Percentiles rank a stretch among this genome's conserved stretches.
Evolutionary conservation across 495 filamentous ascomycete species (phyloP).

Genomic region (Penicillium longicatenatum): DNA sequence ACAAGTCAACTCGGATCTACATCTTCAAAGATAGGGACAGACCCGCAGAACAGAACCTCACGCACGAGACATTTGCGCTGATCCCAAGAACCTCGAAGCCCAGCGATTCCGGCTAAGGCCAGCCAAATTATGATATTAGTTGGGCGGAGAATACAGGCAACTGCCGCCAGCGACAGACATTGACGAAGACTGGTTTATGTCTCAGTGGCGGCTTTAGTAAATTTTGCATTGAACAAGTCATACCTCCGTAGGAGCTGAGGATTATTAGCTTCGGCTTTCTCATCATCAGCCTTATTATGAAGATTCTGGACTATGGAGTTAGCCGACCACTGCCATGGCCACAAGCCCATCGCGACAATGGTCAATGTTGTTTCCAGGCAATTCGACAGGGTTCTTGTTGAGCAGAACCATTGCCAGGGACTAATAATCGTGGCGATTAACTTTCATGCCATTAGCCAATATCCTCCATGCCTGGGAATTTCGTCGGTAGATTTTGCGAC

Average conservation of each 20-base stretch:
- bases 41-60: slow-evolving; percentile 70
- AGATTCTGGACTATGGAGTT: slow-evolving; percentile 5
- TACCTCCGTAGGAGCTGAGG: slow-evolving; percentile 14
- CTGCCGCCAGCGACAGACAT: slow-evolving; percentile 73
- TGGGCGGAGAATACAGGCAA: slow-evolving; percentile 85
- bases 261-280: slow-evolving; percentile 7
- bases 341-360: slow-evolving; percentile 72
- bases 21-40: slow-evolving; percentile 23
- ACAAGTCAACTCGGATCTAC: slow-evolving; percentile 8
- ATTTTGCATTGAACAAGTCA: neutral
- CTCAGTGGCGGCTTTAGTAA: slow-evolving; percentile 18
- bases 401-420: slow-evolving; percentile 97
- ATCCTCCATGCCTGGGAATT: neutral
- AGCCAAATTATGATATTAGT: slow-evolving; percentile 91
- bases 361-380: slow-evolving; percentile 89
- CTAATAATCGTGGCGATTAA: slow-evolving; percentile 70
- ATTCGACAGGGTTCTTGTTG: slow-evolving; percentile 91
- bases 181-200: slow-evolving; percentile 51
- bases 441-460: slow-evolving; percentile 22
- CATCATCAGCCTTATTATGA: slow-evolving; percentile 7
- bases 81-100: slow-evolving; percentile 40
- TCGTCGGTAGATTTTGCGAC: neutral
- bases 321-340: slow-evolving; percentile 77
- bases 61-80: slow-evolving; percentile 56
- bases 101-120: slow-evolving; percentile 49